Evolutionary conservation across 2,329 filamentous ascomycete species (phyloP).

Genomic region (Orbilia ellipsospora): DNA sequence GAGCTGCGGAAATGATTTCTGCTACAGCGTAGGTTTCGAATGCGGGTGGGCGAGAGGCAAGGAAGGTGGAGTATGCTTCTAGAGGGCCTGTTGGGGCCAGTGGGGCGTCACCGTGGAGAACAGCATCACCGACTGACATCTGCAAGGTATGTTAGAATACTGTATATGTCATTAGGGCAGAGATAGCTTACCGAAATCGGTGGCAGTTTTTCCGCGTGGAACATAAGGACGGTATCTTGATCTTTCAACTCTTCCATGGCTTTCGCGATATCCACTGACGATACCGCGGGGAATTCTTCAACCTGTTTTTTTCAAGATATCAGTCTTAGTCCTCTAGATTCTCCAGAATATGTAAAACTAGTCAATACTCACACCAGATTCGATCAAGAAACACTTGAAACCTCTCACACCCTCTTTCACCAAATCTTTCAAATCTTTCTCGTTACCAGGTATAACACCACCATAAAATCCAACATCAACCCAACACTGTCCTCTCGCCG

Average conservation of each 20-base stretch:
- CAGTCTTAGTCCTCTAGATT: slow-evolving; percentile 16
- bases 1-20: slow-evolving; percentile 83
- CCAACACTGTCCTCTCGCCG: slow-evolving; percentile 90
- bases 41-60: slow-evolving; percentile 85
- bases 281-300: slow-evolving; percentile 95
- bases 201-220: slow-evolving; percentile 98
- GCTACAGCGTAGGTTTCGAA: slow-evolving; percentile 93
- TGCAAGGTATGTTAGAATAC: slow-evolving; percentile 8
- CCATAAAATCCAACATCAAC: slow-evolving; percentile 99
- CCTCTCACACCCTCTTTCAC: slow-evolving; percentile 88
- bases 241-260: slow-evolving; percentile 81
- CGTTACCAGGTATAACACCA: slow-evolving; percentile 91
- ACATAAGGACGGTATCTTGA: slow-evolving; percentile 89
- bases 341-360: slow-evolving; percentile 43
- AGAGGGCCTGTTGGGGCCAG: slow-evolving; percentile 77
- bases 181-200: slow-evolving; percentile 69
- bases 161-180: no score
- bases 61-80: slow-evolving; percentile 86
- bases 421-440: slow-evolving; percentile 78
- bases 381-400: slow-evolving; percentile 97
- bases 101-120: slow-evolving; percentile 76
- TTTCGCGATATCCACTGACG: slow-evolving; percentile 77
- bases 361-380: slow-evolving; percentile 80
- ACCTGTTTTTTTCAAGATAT: slow-evolving; percentile 68
- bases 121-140: slow-evolving; percentile 80